A percentile compares a stretch with the other conserved stretches of the same genome.
phyloP scores from a whole-genome alignment of 352 stramenopile genomes.

The Pythium volutum region DNA sequence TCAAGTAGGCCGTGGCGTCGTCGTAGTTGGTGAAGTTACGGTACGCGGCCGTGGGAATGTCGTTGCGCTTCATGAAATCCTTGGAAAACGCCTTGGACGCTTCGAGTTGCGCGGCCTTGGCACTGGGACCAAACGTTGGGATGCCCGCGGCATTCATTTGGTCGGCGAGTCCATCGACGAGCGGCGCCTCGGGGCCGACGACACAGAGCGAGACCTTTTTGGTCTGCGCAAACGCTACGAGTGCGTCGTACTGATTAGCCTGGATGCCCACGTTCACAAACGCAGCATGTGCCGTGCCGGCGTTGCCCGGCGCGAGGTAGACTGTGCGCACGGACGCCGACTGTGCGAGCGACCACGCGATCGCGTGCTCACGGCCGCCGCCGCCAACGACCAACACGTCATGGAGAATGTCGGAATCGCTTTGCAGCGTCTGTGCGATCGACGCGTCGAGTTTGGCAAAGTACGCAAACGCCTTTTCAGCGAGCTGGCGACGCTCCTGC shows the following conservation, averaged over 20 bases:
- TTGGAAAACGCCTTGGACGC: constrained; percentile 99
- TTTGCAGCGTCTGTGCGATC: constrained; percentile 51
- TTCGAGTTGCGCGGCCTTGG: constrained; percentile 95
- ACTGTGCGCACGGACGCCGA: constrained; percentile 71
- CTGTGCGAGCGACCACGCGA: constrained; percentile 92
- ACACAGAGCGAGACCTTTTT: constrained; percentile 95
- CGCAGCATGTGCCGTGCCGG: constrained; percentile 68
- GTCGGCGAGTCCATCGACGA: constrained; percentile 96
- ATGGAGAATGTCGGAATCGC: constrained; percentile 62
- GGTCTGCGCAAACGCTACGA: constrained; percentile 74
- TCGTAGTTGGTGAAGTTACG: constrained; percentile 95
- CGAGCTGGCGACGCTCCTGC: constrained; percentile 61
- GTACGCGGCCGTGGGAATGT: constrained; percentile 97
- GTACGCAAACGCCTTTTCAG: constrained; percentile 76
- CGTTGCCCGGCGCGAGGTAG: constrained; percentile 91
- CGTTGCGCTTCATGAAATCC: constrained; percentile 98
- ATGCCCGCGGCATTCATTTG: constrained; percentile 90
- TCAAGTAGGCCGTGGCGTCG: constrained; percentile 90
- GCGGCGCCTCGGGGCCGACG: constrained; percentile 95
- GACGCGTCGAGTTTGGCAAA: constrained; percentile 73
- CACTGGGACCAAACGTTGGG: constrained; percentile 95
- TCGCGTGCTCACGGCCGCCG: constrained; percentile 93
- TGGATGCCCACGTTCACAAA: constrained; percentile 82
- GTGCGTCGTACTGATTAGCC: constrained; percentile 53
- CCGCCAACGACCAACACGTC: constrained; percentile 92